Conservation (phyloP, 345 rosid genomes). For the Orychophragmus violaceus region DNA sequence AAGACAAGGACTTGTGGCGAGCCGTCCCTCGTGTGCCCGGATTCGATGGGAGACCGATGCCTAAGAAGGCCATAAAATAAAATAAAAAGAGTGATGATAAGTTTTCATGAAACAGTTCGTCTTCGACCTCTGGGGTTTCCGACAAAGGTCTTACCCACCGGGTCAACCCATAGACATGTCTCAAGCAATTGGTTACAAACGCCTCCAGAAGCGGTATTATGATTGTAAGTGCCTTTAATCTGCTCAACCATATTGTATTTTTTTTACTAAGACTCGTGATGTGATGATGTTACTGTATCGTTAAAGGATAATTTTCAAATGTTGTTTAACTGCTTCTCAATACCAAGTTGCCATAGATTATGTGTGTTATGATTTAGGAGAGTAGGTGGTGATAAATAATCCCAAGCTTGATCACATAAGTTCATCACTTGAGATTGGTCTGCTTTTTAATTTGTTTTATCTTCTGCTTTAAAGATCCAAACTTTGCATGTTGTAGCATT, state of each 20-base stretch:
- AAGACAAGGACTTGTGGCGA: conserved; percentile 69
- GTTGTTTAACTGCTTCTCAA: neutral
- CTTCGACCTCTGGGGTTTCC: conserved; percentile 88
- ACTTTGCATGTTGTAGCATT: neutral
- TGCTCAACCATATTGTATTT: no score
- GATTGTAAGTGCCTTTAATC: conserved; percentile 65
- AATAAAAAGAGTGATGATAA: conserved; percentile 75
- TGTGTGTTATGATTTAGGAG: neutral
- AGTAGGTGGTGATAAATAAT: neutral
- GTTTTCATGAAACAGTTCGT: conserved; percentile 77
- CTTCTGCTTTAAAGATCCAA: neutral
- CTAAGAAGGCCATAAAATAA: conserved; percentile 66
- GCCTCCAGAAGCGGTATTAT: conserved; percentile 76
- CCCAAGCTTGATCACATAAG: neutral
- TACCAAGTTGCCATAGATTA: neutral
- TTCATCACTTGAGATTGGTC: neutral
- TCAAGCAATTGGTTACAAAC: conserved; percentile 86
- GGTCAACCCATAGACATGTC: conserved; percentile 80
- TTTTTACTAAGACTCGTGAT: no score
- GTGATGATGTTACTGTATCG: neutral
- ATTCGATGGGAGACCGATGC: conserved; percentile 82
- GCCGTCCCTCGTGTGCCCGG: conserved; percentile 70
- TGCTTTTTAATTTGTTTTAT: neutral
- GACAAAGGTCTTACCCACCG: conserved; percentile 81
- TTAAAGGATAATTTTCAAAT: no score